Evolutionary conservation across 306 rosid genomes (phyloP).

Genomic region (Alnus rubra): DNA sequence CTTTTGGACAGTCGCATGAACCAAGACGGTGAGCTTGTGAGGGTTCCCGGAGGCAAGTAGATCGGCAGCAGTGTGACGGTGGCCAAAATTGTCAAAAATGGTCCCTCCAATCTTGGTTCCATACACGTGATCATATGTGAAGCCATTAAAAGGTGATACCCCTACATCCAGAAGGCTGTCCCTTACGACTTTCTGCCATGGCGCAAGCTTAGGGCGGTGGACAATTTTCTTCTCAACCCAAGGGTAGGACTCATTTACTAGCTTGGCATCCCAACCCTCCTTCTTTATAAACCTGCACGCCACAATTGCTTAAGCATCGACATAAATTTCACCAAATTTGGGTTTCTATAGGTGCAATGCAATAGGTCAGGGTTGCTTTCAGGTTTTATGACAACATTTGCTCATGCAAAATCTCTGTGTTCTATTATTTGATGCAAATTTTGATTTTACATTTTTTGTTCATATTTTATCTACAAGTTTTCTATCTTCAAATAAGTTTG

Average conservation of each 20-base stretch:
- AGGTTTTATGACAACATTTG: too few species aligned
- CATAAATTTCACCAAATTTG: background rate
- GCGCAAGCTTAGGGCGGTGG: slow-evolving; percentile 58
- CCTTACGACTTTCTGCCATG: slow-evolving; percentile 66
- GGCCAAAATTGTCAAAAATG: slow-evolving; percentile 76
- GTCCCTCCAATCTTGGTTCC: slow-evolving; percentile 98
- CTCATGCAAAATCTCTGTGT: too few species aligned
- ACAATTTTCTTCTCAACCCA: slow-evolving; percentile 92
- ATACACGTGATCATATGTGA: slow-evolving; percentile 85
- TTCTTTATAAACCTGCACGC: slow-evolving; percentile 66
- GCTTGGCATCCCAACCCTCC: slow-evolving; percentile 68
- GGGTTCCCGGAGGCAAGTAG: slow-evolving; percentile 71
- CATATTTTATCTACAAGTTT: background rate
- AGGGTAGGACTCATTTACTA: slow-evolving; percentile 76
- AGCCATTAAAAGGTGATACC: slow-evolving; percentile 82
- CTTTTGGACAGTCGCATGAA: slow-evolving; percentile 79
- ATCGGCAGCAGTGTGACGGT: slow-evolving; percentile 89
- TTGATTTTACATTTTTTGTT: background rate
- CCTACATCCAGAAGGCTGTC: slow-evolving; percentile 79
- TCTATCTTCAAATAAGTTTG: background rate
- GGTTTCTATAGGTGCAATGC: too few species aligned
- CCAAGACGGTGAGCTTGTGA: slow-evolving; percentile 60
- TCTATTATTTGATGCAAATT: too few species aligned
- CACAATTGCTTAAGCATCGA: too few species aligned
- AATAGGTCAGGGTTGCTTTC: too few species aligned